These are phyloP conservation scores for Cercospora janseana DNA, from an alignment of 2,329 filamentous ascomycete species.

Conservation along the genomic window DNA sequence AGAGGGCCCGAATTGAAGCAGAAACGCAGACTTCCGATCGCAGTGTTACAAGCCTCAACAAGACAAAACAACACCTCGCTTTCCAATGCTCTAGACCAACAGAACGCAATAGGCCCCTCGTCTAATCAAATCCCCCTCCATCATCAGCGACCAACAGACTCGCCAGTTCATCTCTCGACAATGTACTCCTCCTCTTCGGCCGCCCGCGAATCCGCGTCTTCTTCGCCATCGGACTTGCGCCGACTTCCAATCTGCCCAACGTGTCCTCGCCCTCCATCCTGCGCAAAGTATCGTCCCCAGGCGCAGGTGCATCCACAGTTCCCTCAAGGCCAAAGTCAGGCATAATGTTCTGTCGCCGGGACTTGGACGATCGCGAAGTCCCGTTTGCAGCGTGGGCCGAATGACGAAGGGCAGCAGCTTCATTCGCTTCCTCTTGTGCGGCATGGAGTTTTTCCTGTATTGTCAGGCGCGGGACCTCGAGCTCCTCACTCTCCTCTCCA, in stretches of 20 bases:
- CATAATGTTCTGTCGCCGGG: constrained; percentile 4
- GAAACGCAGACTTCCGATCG: no score
- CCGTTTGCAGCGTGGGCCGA: background rate
- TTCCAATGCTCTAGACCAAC: background rate
- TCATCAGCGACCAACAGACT: constrained; percentile 45
- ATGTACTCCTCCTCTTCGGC: constrained; percentile 67
- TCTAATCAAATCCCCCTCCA: background rate
- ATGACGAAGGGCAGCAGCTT: constrained; percentile 38
- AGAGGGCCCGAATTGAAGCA: no score
- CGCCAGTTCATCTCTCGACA: constrained; percentile 73
- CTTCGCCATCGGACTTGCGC: constrained; percentile 39
- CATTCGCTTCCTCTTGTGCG: constrained; percentile 46
- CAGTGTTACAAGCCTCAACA: no score
- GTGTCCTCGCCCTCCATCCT: constrained; percentile 26
- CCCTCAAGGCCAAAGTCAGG: constrained; percentile 28
- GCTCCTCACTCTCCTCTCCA: constrained; percentile 37
- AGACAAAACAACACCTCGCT: no score
- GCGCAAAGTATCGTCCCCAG: constrained; percentile 25
- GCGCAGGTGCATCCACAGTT: constrained; percentile 28
- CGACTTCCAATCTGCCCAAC: constrained; percentile 40
- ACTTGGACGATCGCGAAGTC: constrained; percentile 6
- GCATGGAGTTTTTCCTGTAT: constrained; percentile 49
- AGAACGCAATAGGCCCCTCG: background rate
- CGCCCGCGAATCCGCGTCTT: constrained; percentile 55
- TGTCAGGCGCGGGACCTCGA: constrained; percentile 36